A percentile compares a stretch with the other conserved stretches of the same genome.
Evolutionary conservation across 2,329 filamentous ascomycete genomes (phyloP).

Genomic region (Calycina herbarum): DNA sequence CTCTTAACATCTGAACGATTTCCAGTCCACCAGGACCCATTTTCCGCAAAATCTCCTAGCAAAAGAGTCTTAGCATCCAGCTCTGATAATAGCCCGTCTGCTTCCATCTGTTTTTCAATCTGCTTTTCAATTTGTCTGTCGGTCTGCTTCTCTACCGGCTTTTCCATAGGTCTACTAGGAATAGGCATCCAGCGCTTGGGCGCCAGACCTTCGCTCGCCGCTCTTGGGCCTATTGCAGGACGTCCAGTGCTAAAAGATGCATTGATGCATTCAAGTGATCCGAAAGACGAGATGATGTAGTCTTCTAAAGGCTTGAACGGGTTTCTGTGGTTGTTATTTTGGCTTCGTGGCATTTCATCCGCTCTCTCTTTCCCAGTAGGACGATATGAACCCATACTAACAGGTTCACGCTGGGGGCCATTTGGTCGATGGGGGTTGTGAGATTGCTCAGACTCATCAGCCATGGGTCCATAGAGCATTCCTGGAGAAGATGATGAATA

Average conservation of each 20-base stretch:
- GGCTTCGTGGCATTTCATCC: conserved; percentile 41
- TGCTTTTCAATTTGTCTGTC: not conserved
- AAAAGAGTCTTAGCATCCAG: conserved; percentile 74
- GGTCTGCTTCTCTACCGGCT: conserved; percentile 33
- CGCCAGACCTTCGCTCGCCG: conserved; percentile 31
- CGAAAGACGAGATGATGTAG: conserved; percentile 70
- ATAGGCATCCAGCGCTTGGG: conserved; percentile 28
- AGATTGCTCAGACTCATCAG: conserved; percentile 20
- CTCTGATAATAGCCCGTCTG: conserved; percentile 49
- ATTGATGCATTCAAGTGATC: conserved; percentile 72
- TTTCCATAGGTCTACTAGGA: conserved; percentile 1
- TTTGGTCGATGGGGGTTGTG: conserved; percentile 11
- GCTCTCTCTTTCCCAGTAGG: conserved; percentile 12
- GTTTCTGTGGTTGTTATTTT: conserved; percentile 44
- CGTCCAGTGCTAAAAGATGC: conserved; percentile 66
- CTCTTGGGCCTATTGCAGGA: conserved; percentile 36
- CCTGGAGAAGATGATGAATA: conserved; percentile 34
- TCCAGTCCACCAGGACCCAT: conserved; percentile 80
- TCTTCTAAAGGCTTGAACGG: conserved; percentile 79
- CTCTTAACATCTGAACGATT: conserved; percentile 45
- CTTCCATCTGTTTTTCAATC: conserved; percentile 36
- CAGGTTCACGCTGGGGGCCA: not conserved
- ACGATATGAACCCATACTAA: not conserved
- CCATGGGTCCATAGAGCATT: conserved; percentile 27
- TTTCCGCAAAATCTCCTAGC: conserved; percentile 75